A percentile compares a stretch with the other conserved stretches of the same genome.
phyloP scores from a whole-genome alignment of 805 yeast species.

The Lipomyces lipofer region DNA sequence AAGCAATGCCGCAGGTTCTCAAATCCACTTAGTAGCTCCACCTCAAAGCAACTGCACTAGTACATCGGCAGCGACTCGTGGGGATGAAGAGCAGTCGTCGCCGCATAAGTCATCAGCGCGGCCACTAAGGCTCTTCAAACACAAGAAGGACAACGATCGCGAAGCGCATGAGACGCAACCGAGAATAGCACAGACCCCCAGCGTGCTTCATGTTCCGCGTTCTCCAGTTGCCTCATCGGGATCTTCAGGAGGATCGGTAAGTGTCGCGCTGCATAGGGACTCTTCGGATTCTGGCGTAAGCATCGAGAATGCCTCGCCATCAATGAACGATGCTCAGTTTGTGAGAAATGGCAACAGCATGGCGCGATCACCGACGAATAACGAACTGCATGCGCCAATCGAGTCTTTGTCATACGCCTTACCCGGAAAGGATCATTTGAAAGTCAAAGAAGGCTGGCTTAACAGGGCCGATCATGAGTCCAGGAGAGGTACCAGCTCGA shows the following conservation, averaged over 20 bases:
- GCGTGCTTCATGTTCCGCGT: slow-evolving; percentile 6
- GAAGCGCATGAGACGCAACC: too few relatives aligned
- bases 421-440: too few relatives aligned
- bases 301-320: slow-evolving; percentile 6
- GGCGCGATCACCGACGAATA: background rate
- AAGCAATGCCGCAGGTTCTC: background rate
- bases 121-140: slow-evolving; percentile 20
- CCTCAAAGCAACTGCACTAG: too few relatives aligned
- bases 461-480: slow-evolving; percentile 42
- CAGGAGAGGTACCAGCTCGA: slow-evolving; percentile 3
- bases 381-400: background rate
- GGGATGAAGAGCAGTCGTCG: slow-evolving; percentile 8
- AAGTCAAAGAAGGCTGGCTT: slow-evolving; percentile 63
- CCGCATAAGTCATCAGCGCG: slow-evolving; percentile 6
- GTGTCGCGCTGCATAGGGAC: background rate
- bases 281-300: background rate
- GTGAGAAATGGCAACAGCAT: background rate
- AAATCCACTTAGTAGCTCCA: background rate
- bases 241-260: too few relatives aligned
- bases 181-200: background rate
- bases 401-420: background rate
- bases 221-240: background rate
- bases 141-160: slow-evolving; percentile 12
- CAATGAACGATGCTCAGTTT: slow-evolving; percentile 15
- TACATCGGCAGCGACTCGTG: too few relatives aligned